Evolutionary conservation across 1,284 basidiomycete species (phyloP).

Genomic region (Cryptococcus sp.): DNA sequence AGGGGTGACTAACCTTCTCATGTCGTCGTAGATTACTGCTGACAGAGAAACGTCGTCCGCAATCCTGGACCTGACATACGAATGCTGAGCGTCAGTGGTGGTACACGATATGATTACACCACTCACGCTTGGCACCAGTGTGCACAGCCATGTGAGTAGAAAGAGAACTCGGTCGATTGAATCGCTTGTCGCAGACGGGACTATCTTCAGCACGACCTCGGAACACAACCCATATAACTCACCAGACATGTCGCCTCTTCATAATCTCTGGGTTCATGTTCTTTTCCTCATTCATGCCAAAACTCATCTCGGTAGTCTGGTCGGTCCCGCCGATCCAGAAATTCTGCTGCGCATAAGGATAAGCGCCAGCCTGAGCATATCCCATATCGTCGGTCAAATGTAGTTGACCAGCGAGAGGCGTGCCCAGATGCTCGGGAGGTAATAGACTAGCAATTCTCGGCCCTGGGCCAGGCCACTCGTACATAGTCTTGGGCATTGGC

Average conservation of each 20-base stretch:
- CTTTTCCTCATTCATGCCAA: background rate
- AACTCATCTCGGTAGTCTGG: background rate
- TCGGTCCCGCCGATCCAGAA: background rate
- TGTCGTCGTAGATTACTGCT: slow-evolving; percentile 61
- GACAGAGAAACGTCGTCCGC: slow-evolving; percentile 56
- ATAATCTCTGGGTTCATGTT: background rate
- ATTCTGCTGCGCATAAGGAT: background rate
- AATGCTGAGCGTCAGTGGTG: slow-evolving; percentile 48
- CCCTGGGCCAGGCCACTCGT: background rate
- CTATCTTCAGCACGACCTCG: slow-evolving; percentile 22
- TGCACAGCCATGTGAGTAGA: slow-evolving; percentile 63
- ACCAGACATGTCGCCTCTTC: slow-evolving; percentile 22
- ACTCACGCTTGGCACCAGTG: slow-evolving; percentile 58
- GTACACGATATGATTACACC: background rate
- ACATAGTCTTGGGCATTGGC: background rate
- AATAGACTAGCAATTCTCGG: background rate
- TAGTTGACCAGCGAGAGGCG: background rate
- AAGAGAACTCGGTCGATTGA: slow-evolving; percentile 60
- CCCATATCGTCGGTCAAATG: background rate
- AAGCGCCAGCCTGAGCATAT: background rate
- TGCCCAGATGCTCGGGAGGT: background rate
- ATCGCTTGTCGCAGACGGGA: slow-evolving; percentile 54
- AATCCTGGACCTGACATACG: slow-evolving; percentile 53
- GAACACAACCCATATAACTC: background rate
- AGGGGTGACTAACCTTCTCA: slow-evolving; percentile 42